A percentile compares a stretch with the other conserved stretches of the same genome.
phyloP scores from a whole-genome alignment of 2,329 filamentous ascomycete species.

The Fusarium siculi region DNA sequence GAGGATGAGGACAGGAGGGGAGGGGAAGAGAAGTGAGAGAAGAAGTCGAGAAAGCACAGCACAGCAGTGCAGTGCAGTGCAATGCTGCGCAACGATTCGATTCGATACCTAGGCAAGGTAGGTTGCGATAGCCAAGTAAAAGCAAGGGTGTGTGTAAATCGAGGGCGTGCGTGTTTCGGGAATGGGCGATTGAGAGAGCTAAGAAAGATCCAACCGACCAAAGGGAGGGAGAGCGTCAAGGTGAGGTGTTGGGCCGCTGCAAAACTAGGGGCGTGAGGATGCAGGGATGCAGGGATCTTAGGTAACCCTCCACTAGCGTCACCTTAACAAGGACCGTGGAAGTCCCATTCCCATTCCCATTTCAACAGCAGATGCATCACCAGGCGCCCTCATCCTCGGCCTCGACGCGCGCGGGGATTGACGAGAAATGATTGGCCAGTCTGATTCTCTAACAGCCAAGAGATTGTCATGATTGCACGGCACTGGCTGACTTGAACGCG shows the following conservation, averaged over 20 bases:
- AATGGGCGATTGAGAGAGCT: slow-evolving; percentile 24
- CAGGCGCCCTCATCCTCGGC: slow-evolving; percentile 21
- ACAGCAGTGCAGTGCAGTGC: neutral
- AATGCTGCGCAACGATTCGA: neutral
- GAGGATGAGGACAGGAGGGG: neutral
- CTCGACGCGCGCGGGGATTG: slow-evolving; percentile 26
- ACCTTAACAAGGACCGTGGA: neutral
- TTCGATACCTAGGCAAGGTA: neutral
- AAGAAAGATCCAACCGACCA: slow-evolving; percentile 27
- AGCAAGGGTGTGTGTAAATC: slow-evolving; percentile 9
- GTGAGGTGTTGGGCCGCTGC: slow-evolving; percentile 23
- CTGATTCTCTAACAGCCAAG: neutral
- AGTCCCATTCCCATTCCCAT: neutral
- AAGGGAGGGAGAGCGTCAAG: slow-evolving; percentile 24
- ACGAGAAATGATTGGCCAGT: neutral
- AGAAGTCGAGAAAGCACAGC: neutral
- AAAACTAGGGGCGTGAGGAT: slow-evolving; percentile 25
- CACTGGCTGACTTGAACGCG: slow-evolving; percentile 1
- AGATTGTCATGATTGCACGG: slow-evolving; percentile 4
- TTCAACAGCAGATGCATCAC: slow-evolving; percentile 10
- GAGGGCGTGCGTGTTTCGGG: slow-evolving; percentile 34
- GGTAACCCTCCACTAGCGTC: neutral
- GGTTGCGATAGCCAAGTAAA: slow-evolving; percentile 17
- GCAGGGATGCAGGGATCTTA: slow-evolving; percentile 21
- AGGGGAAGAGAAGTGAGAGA: slow-evolving; percentile 5